Percentiles rank a stretch among this genome's conserved stretches.
Evolutionary conservation across 441 rosid genomes (phyloP).

Genomic region (Codiaeum variegatum): DNA sequence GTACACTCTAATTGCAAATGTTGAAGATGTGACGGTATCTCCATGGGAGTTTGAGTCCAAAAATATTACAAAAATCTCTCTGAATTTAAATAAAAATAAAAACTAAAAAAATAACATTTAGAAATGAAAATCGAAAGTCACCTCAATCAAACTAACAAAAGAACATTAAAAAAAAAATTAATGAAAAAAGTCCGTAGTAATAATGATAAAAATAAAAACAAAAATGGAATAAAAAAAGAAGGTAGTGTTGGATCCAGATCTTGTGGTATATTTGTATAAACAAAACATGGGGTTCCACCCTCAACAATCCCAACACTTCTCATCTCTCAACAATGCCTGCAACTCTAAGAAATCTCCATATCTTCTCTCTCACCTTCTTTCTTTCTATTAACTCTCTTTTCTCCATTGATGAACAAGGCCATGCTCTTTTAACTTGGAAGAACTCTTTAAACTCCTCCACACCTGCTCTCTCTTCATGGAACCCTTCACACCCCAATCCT

Average conservation of each 20-base stretch:
- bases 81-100: neutral
- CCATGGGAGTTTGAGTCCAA: neutral
- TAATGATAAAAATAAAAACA: neutral
- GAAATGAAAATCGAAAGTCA: no score
- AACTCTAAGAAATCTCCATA: conserved; percentile 41
- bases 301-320: conserved; percentile 76
- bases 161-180: neutral
- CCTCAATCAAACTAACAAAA: neutral
- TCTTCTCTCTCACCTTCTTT: conserved; percentile 45
- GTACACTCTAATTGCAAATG: no score
- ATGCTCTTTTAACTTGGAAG: conserved; percentile 80
- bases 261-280: conserved; percentile 63
- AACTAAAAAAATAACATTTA: no score
- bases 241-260: conserved; percentile 57
- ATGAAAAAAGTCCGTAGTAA: neutral
- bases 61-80: neutral
- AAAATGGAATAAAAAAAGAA: conserved; percentile 2
- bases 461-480: conserved; percentile 54
- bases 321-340: conserved; percentile 56
- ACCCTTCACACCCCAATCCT: conserved; percentile 40
- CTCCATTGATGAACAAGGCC: conserved; percentile 65
- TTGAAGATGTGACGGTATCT: neutral
- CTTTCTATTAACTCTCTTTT: conserved; percentile 37
- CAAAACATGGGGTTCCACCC: conserved; percentile 81
- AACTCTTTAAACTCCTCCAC: conserved; percentile 49